Percentiles rank a stretch among this genome's conserved stretches.
These are phyloP conservation scores for Globisporangium middletonii DNA, from an alignment of 352 stramenopile species.

Conservation along the genomic window DNA sequence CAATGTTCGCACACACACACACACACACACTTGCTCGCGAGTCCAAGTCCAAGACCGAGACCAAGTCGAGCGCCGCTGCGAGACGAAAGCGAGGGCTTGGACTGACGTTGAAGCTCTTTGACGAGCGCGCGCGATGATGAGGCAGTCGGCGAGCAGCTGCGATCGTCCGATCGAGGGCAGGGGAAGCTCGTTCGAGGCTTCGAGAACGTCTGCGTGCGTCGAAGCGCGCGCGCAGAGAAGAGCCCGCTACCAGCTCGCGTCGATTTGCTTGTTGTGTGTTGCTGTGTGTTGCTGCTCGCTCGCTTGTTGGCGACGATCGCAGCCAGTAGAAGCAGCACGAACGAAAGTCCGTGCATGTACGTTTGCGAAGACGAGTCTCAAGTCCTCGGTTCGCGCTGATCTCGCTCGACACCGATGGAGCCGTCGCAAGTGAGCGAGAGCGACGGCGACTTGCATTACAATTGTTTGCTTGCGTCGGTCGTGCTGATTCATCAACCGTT, in stretches of 20 bases:
- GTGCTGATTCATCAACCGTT: no score
- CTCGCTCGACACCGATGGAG: no score
- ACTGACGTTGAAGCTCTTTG: not conserved
- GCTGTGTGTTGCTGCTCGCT: no score
- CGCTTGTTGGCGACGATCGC: not conserved
- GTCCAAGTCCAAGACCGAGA: not conserved
- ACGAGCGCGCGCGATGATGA: not conserved
- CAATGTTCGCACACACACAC: not conserved
- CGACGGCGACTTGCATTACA: no score
- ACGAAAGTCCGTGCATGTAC: not conserved
- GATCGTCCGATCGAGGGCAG: conserved; percentile 5
- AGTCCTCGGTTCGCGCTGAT: no score
- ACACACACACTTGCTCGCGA: not conserved
- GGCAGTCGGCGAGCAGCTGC: not conserved
- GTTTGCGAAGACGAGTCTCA: no score
- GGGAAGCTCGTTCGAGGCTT: not conserved
- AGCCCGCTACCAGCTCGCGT: not conserved
- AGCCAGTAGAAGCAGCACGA: not conserved
- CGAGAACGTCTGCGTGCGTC: conserved; percentile 1
- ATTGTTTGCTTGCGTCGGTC: no score
- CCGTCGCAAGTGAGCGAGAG: no score
- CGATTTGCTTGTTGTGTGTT: not conserved
- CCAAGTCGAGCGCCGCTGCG: not conserved
- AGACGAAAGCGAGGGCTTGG: not conserved
- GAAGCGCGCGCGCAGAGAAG: conserved; percentile 1